phyloP scores from a whole-genome alignment of 768 basidiomycete genomes.

The Tylopilus rubrobrunneus region DNA sequence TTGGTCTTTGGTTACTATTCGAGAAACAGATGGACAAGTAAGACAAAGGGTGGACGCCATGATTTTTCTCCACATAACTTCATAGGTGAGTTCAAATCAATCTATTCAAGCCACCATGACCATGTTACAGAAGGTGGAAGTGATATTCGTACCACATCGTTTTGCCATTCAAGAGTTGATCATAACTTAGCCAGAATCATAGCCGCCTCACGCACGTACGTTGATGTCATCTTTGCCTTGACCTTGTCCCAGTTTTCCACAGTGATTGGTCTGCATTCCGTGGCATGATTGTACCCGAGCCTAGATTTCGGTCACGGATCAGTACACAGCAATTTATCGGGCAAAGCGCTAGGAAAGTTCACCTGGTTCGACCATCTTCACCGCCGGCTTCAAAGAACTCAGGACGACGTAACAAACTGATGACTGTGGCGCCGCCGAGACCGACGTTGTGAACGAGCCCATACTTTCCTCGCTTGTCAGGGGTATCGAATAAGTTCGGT shows the following conservation, averaged over 20 bases:
- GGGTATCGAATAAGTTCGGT: conserved; percentile 55
- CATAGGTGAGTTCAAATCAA: too few species aligned
- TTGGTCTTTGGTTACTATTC: too few species aligned
- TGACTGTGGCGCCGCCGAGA: conserved; percentile 74
- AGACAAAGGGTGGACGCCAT: too few species aligned
- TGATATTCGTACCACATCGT: too few species aligned
- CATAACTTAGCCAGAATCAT: conserved; percentile 32
- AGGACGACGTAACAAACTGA: conserved; percentile 68
- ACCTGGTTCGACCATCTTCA: conserved; percentile 62
- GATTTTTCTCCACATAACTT: too few species aligned
- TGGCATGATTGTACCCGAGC: conserved; percentile 38
- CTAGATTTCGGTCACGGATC: conserved; percentile 29
- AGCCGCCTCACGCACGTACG: conserved; percentile 27
- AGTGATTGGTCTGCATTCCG: conserved; percentile 53
- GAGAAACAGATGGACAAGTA: too few species aligned
- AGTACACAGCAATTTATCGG: not conserved
- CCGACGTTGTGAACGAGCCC: conserved; percentile 76
- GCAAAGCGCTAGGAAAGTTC: not conserved
- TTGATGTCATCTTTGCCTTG: conserved; percentile 58
- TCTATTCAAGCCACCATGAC: too few species aligned
- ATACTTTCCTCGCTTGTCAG: conserved; percentile 67
- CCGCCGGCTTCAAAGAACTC: conserved; percentile 66
- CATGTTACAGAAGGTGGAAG: too few species aligned
- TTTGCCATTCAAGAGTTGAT: not conserved
- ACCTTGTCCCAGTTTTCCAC: conserved; percentile 66